Evolutionary conservation across 306 rosid genomes (phyloP).

Genomic region (Cucumis sativus): Cucumber_9930_V3 NC_026659.2:9292001-9292500

Average conservation of each 20-base stretch:
- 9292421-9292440: neutral
- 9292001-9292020: conserved; percentile 93
- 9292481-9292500: neutral
- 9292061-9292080: conserved; percentile 94
- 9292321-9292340: conserved; percentile 83
- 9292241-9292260: conserved; percentile 95
- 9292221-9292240: conserved; percentile 16
- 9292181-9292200: conserved; percentile 11
- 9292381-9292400: neutral
- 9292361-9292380: conserved; percentile 57
- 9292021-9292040: conserved; percentile 83
- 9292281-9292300: conserved; percentile 69
- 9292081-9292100: conserved; percentile 71
- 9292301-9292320: conserved; percentile 97
- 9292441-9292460: neutral
- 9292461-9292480: neutral
- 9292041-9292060: conserved; percentile 93
- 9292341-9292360: conserved; percentile 60
- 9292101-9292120: conserved; percentile 79
- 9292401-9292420: neutral
- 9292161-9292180: conserved; percentile 18
- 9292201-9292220: conserved; percentile 21
- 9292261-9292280: conserved; percentile 86
- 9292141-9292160: conserved; percentile 99
- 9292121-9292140: conserved; percentile 97